Percentiles rank a stretch among this genome's conserved stretches.
Evolutionary conservation across 768 basidiomycete genomes (phyloP).

Genomic region (Collybiopsis confluens): DNA sequence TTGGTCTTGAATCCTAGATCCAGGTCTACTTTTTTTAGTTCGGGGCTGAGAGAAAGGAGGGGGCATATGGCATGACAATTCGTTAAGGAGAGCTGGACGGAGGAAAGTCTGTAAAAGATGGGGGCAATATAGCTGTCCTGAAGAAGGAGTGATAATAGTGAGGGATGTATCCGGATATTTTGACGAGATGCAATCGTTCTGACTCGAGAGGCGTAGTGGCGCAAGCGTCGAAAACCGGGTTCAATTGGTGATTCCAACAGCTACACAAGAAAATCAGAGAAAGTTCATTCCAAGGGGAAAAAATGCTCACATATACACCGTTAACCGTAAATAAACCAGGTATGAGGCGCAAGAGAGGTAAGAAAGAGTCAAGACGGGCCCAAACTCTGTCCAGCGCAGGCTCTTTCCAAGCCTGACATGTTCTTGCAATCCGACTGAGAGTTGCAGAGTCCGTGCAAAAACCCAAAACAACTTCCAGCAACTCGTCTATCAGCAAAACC

Average conservation of each 20-base stretch:
- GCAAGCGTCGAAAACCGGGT: slow-evolving; percentile 22
- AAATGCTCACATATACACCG: slow-evolving; percentile 29
- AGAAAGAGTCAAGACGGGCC: slow-evolving; percentile 34
- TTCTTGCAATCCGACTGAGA: slow-evolving; percentile 33
- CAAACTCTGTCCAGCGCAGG: slow-evolving; percentile 46
- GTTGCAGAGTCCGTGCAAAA: slow-evolving; percentile 22
- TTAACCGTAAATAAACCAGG: slow-evolving; percentile 22
- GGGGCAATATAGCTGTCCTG: slow-evolving; percentile 3
- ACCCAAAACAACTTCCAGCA: slow-evolving; percentile 40
- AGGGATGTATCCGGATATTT: slow-evolving; percentile 19
- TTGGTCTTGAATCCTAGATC: slow-evolving; percentile 34
- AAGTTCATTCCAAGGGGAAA: not conserved
- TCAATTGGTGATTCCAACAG: slow-evolving; percentile 1
- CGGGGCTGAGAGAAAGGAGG: slow-evolving; percentile 29
- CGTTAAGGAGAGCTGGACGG: slow-evolving; percentile 24
- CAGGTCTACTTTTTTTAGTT: slow-evolving; percentile 26
- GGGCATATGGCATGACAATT: slow-evolving; percentile 21
- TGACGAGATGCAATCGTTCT: slow-evolving; percentile 31
- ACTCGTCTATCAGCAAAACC: slow-evolving; percentile 45
- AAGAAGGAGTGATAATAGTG: slow-evolving; percentile 18
- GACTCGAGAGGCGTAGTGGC: slow-evolving; percentile 31
- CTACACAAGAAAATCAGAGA: not conserved
- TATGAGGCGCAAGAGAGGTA: slow-evolving; percentile 37
- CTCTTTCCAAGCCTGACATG: slow-evolving; percentile 43
- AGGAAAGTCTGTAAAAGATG: slow-evolving; percentile 24